Base-by-base conservation (phyloP, 306 rosid species). In the Cajanus cajan region DNA sequence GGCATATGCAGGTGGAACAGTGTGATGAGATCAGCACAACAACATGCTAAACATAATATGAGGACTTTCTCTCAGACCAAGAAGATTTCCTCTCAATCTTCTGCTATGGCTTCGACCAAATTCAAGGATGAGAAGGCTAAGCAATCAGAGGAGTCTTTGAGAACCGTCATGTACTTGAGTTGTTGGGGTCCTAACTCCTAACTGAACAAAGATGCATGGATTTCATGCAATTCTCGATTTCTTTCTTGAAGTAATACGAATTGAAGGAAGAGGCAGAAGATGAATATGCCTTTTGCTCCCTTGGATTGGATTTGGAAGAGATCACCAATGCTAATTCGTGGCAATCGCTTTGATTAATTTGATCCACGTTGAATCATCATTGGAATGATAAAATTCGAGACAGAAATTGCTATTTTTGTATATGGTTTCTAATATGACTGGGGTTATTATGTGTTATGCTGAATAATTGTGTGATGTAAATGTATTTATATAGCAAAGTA, bases 81-180 rank as follows among this genome's bases (percentile, higher is more conserved):
- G 33, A 88, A 78, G 25, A 45, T 82, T 76, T 80, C 91, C 75
- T 78, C 89, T 31, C 31, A 57, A 9, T 58, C 90, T 13, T 82
- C 87, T 40, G 80, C 80, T 2, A 9, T 75, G 78, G 55, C 76
- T 51, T 82, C 88, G 0, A 2, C 22, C 9, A 72, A 76, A 36
- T 8, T 88, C 40, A 80, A 81, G 67, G 87, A 85, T 16, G 89
- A 85, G 10, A 76, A 85, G 83, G 58, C 81, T n/a, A 87, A 88
- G 58, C 80, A 82, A 12, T 83, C 97, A 6, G 96, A 90, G 50
- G 93, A 92, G 50, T 85, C 93, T 37, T 68, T 89, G 8, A 87
- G 90, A 69, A 89, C 78, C 0, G 89, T 90, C 64, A 89, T 90
- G 93, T 92, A 89, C 82, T 80, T 89, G 68, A 92, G 93, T 69